Evolutionary conservation across 73 alveolate genomes (phyloP).

Genomic region (Tetrahymena malaccensis): DNA sequence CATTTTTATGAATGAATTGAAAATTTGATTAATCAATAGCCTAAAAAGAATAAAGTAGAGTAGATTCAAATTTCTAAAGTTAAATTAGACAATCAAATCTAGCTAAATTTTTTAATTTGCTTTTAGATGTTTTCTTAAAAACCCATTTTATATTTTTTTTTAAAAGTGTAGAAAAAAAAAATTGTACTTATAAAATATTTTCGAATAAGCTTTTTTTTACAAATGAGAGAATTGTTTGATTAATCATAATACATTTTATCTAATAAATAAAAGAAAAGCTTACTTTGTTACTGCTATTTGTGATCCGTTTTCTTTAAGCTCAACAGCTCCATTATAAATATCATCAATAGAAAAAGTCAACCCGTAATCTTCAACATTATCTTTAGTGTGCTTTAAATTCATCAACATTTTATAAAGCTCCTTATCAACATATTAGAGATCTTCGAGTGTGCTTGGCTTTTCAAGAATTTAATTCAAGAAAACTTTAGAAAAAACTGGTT

Average conservation of each 20-base stretch:
- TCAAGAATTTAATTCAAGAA: constrained; percentile 73
- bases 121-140: no score
- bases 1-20: background rate
- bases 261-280: background rate
- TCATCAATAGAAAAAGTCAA: constrained; percentile 48
- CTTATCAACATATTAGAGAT: constrained; percentile 83
- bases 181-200: no score
- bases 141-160: no score
- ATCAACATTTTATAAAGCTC: constrained; percentile 58
- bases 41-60: background rate
- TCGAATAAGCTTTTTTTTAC: no score
- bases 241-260: no score
- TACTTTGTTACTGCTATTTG: constrained; percentile 70
- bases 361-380: constrained; percentile 57
- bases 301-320: constrained; percentile 77
- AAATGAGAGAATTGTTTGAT: no score
- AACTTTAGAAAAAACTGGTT: constrained; percentile 76
- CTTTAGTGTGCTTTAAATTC: constrained; percentile 45
- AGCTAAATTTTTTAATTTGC: no score
- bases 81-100: no score
- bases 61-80: no score
- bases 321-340: constrained; percentile 33
- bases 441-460: constrained; percentile 68
- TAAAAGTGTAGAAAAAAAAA: no score
- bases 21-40: background rate